These are phyloP conservation scores for Hymenoscyphus fructigenus DNA, from an alignment of 2,329 filamentous ascomycete species.

Conservation along the genomic window DNA sequence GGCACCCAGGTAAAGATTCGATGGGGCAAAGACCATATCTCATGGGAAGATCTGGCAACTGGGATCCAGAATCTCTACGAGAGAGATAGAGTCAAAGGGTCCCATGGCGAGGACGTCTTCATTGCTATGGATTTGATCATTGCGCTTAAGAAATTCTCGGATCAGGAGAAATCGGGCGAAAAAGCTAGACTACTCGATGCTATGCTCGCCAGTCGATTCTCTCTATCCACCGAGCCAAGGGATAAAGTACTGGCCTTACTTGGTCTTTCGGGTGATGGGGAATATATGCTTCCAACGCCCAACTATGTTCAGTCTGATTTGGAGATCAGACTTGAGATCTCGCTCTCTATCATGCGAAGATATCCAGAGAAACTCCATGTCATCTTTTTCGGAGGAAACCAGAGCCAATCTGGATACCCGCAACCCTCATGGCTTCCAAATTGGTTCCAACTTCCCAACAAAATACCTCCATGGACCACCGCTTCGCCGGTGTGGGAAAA, in stretches of 20 bases:
- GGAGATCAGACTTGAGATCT: not conserved
- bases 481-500: not conserved
- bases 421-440: not conserved
- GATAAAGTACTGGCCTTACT: not conserved
- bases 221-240: not conserved
- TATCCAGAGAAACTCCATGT: not conserved
- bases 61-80: not conserved
- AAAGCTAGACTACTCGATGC: not conserved
- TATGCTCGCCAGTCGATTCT: not conserved
- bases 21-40: not conserved
- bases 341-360: not conserved
- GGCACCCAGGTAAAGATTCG: not conserved
- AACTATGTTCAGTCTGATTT: not conserved
- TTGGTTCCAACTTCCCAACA: not conserved
- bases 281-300: not conserved
- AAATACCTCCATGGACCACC: not conserved
- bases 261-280: not conserved
- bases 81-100: no score
- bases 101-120: no score
- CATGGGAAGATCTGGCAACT: not conserved
- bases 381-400: not conserved
- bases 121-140: not conserved
- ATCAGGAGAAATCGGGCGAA: not conserved
- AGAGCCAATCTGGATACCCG: not conserved
- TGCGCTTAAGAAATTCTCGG: not conserved